A percentile compares a stretch with the other conserved stretches of the same genome.
Conservation (phyloP, 108 stramenopile genomes). For the Pseudonitzschia multiseries region DNA sequence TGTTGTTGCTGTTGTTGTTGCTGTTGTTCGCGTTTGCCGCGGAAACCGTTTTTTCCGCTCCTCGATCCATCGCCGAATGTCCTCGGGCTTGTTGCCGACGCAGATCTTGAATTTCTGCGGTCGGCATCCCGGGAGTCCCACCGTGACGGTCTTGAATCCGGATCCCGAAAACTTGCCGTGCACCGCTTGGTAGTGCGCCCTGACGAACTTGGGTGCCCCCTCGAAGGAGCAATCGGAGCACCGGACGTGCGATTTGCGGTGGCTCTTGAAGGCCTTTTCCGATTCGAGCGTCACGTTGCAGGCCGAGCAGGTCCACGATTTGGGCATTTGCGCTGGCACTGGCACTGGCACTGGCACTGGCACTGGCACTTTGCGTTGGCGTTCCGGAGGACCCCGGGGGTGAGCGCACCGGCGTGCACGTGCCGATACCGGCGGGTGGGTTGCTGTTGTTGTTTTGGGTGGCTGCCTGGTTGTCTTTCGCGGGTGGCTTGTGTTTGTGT, state of each 20-base stretch:
- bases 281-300: slow-evolving; percentile 46
- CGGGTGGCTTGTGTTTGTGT: too few relatives aligned
- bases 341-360: not conserved
- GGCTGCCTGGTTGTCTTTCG: too few relatives aligned
- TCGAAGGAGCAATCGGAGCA: slow-evolving; percentile 52
- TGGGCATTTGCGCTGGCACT: not conserved
- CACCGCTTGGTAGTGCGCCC: slow-evolving; percentile 45
- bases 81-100: slow-evolving; percentile 87
- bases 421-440: too few relatives aligned
- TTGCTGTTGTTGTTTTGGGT: too few relatives aligned
- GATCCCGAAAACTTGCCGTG: slow-evolving; percentile 75
- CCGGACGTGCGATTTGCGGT: slow-evolving; percentile 42
- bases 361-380: not conserved
- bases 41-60: slow-evolving; percentile 79
- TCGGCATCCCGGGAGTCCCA: slow-evolving; percentile 74
- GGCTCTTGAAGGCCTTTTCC: slow-evolving; percentile 35
- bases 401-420: not conserved
- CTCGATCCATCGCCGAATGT: slow-evolving; percentile 81
- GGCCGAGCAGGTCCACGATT: slow-evolving; percentile 35
- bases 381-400: not conserved
- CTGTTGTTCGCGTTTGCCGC: slow-evolving; percentile 2
- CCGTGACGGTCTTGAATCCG: slow-evolving; percentile 81
- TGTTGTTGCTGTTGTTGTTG: too few relatives aligned
- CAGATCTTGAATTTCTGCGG: slow-evolving; percentile 80
- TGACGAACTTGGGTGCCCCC: slow-evolving; percentile 53